Conservation (phyloP, 164 flowering plant species). For the Macadamia integrifolia region DNA sequence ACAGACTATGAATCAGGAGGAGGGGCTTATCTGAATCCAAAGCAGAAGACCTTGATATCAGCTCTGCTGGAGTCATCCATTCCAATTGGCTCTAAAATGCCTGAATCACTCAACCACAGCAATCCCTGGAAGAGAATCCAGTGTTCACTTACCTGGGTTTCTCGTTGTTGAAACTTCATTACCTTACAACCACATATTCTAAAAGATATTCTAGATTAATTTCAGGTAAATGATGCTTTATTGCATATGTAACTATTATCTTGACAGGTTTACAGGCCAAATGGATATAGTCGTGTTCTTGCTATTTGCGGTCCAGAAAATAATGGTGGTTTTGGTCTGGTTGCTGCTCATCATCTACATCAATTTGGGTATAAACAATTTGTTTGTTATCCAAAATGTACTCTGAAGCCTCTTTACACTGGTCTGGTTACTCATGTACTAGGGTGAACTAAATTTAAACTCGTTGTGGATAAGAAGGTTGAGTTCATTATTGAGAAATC, state of each 20-base stretch:
- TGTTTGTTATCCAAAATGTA: slow-evolving; percentile 85
- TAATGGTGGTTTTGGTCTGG: slow-evolving; percentile 97
- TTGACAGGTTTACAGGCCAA: slow-evolving; percentile 67
- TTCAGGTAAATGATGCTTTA: neutral
- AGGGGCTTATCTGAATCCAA: too few species aligned
- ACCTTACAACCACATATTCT: too few species aligned
- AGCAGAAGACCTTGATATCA: too few species aligned
- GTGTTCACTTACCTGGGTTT: too few species aligned
- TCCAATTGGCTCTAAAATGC: too few species aligned
- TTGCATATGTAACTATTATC: neutral
- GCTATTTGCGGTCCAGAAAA: slow-evolving; percentile 97
- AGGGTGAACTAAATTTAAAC: neutral
- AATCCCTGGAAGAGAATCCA: too few species aligned
- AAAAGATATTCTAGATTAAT: too few species aligned
- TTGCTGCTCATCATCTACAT: slow-evolving; percentile 90
- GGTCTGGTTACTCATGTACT: slow-evolving; percentile 92
- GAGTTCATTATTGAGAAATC: slow-evolving; percentile 3
- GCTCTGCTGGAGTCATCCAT: too few species aligned
- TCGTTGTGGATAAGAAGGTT: neutral
- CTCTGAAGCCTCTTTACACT: slow-evolving; percentile 69
- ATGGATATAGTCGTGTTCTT: slow-evolving; percentile 64
- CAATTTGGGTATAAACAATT: slow-evolving; percentile 89
- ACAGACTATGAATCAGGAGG: too few species aligned
- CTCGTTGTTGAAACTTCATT: too few species aligned
- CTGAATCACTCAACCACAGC: too few species aligned